phyloP scores from a whole-genome alignment of 305 asterid genomes.

The Fraxinus albicans region DNA sequence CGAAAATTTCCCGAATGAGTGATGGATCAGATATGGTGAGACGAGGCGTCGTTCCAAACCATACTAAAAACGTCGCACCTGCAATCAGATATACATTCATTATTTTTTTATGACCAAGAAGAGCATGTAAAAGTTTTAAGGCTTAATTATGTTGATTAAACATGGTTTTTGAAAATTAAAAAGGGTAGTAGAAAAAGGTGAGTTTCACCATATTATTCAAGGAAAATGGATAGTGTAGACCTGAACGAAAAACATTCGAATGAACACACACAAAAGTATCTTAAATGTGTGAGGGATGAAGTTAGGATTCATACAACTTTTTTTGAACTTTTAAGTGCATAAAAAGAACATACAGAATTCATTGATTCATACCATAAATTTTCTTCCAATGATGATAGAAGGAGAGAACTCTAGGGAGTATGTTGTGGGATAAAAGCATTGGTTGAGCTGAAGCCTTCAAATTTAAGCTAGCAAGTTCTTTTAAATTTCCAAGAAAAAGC shows the following conservation, averaged over 20 bases:
- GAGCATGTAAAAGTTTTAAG: slow-evolving; percentile 25
- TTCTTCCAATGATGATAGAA: slow-evolving; percentile 96
- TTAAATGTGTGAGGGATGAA: not conserved
- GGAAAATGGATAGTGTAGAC: slow-evolving; percentile 63
- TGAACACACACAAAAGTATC: not conserved
- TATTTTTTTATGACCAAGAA: not conserved
- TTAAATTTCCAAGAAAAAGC: slow-evolving; percentile 74
- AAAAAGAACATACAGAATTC: not conserved
- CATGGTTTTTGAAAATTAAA: slow-evolving; percentile 25
- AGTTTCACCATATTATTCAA: slow-evolving; percentile 41
- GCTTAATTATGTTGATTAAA: too few species aligned
- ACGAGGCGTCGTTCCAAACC: slow-evolving; percentile 89
- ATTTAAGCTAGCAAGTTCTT: slow-evolving; percentile 65
- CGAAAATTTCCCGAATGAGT: slow-evolving; percentile 68
- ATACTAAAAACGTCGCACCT: slow-evolving; percentile 81
- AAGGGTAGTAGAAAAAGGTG: slow-evolving; percentile 25
- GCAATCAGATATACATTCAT: slow-evolving; percentile 7
- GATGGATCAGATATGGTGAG: slow-evolving; percentile 77
- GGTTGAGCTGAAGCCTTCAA: slow-evolving; percentile 60
- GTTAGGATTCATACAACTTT: not conserved
- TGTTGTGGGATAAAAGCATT: slow-evolving; percentile 74
- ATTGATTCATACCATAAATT: slow-evolving; percentile 55
- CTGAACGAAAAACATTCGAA: slow-evolving; percentile 26
- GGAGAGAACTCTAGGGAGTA: slow-evolving; percentile 88
- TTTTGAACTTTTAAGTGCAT: not conserved